Evolutionary conservation across 2,329 filamentous ascomycete genomes (phyloP), one percentile per base, ranked within the genome.

Genomic region (Trichophyton benhamiae): DNA sequence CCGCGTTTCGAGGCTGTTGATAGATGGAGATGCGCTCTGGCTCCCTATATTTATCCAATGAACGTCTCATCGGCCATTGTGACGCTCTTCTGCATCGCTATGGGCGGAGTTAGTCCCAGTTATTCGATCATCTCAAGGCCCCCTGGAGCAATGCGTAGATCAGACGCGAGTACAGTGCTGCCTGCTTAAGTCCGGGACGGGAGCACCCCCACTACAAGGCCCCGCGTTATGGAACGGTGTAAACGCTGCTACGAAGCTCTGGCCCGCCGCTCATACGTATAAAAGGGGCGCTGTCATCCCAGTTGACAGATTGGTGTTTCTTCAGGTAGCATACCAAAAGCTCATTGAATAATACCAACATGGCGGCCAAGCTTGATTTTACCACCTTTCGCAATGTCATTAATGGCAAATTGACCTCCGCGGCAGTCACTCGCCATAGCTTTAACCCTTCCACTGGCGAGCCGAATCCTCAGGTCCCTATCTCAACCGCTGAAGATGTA

Each of bases 361-460:
- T 63, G 62, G 60, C 48, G 25, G 46, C 59, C 17, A 48, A 61
- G 57, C 60, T 64, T 17, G 58, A 64, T 30, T 62, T 62, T 55
- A 61, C 46, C 48, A 78, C 73, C 52, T 82, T 80, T 68, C 73
- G 75, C 63, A 83, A 82, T 71, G 74, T 80, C 60, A 77, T 83
- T 65, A 75, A 81, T 64, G 80, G 79, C 62, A 71, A 80, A 69
- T 69, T 78, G 63, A 72, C 73, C 17, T 69, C 74, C 17, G 79
- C 78, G 0, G 65, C 72, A 27, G 68, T 75, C 60, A 80, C 76
- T 11, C 76, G 79, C 60, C 75, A 77, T 66, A 74, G 76, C 49
- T 71, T 82, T 66, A 82, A 83, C 68, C 81, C 81, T 0, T 71
- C 80, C 2, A 82, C 77, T 7, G 71, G 75, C 25, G 71, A 79